Evolutionary conservation across 2,329 filamentous ascomycete genomes (phyloP).

Genomic region (Davidsoniella virescens): DNA sequence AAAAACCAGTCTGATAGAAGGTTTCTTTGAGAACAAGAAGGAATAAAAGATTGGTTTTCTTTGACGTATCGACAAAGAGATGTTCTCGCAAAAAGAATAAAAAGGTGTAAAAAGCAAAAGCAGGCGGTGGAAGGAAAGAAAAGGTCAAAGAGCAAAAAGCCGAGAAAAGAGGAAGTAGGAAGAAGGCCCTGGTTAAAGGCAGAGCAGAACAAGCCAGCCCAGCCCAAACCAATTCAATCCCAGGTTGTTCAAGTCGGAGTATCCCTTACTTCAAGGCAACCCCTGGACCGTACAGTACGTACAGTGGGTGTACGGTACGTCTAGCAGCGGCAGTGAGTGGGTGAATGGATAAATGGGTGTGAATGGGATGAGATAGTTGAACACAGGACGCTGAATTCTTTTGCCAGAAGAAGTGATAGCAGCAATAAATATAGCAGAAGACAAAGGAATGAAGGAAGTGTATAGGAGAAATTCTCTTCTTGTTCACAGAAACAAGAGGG

Average conservation of each 20-base stretch:
- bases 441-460: neutral
- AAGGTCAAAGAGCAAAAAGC: slow-evolving; percentile 11
- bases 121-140: slow-evolving; percentile 12
- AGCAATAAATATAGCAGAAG: neutral
- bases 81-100: neutral
- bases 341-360: slow-evolving; percentile 1
- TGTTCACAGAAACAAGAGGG: neutral
- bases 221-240: slow-evolving; percentile 10
- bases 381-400: neutral
- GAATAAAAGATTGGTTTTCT: slow-evolving; percentile 1
- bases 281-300: slow-evolving; percentile 8
- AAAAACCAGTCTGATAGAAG: neutral
- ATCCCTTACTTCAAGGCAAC: slow-evolving; percentile 11
- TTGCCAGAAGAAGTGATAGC: too few relatives aligned
- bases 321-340: slow-evolving; percentile 2
- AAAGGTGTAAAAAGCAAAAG: neutral
- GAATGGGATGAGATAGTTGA: neutral
- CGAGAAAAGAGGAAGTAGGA: slow-evolving; percentile 11
- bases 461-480: too few relatives aligned
- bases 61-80: neutral
- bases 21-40: neutral
- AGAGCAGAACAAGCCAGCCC: slow-evolving; percentile 8
- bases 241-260: slow-evolving; percentile 6
- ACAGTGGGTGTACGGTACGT: slow-evolving; percentile 3
- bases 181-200: slow-evolving; percentile 6